Percentiles rank a stretch among this genome's conserved stretches.
Evolutionary conservation across 306 rosid species (phyloP).

Genomic region (Vigna hirtella): DNA sequence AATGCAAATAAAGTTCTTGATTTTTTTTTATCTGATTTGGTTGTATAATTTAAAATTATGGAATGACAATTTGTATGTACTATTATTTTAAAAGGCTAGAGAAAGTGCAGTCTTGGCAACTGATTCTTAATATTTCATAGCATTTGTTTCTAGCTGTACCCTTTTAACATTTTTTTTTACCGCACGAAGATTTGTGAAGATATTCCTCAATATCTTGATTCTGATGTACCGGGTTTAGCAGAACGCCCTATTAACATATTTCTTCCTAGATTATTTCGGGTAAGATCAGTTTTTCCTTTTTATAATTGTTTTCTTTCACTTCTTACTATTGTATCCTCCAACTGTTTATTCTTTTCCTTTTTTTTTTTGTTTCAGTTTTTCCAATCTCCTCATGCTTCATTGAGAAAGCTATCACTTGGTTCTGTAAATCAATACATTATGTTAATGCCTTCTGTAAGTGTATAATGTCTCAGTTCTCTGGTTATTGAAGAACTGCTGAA

Average conservation of each 20-base stretch:
- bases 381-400: constrained; percentile 87
- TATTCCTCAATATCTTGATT: constrained; percentile 93
- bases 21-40: constrained; percentile 28
- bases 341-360: neutral
- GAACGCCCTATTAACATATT: constrained; percentile 92
- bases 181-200: constrained; percentile 92
- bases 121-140: constrained; percentile 16
- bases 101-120: constrained; percentile 21
- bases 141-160: constrained; percentile 13
- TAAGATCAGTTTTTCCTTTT: constrained; percentile 42
- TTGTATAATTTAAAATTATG: neutral
- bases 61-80: constrained; percentile 13
- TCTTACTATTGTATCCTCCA: constrained; percentile 35
- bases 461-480: constrained; percentile 33
- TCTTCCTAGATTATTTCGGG: constrained; percentile 90
- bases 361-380: constrained; percentile 67
- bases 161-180: constrained; percentile 32
- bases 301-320: neutral
- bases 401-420: constrained; percentile 91
- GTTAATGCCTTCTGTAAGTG: constrained; percentile 97
- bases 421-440: constrained; percentile 93
- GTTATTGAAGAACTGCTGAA: constrained; percentile 39
- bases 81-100: constrained; percentile 7
- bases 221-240: constrained; percentile 91
- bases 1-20: constrained; percentile 4